These are phyloP conservation scores for Scheffersomyces coipomensis DNA, from an alignment of 805 yeast species.

Conservation along the genomic window DNA sequence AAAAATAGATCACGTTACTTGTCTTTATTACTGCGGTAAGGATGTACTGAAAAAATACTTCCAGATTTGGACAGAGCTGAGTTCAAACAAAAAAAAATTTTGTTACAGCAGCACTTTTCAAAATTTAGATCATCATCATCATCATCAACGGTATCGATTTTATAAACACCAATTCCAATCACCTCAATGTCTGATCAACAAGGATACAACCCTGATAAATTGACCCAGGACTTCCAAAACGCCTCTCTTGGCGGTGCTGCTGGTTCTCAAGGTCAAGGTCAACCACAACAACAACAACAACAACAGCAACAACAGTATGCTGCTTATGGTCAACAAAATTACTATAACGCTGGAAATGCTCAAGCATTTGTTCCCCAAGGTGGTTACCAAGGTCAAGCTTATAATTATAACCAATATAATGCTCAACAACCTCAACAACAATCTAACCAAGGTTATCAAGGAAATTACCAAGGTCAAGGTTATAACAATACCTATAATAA, in stretches of 20 bases:
- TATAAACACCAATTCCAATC: no score
- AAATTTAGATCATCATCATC: no score
- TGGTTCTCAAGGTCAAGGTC: conserved; percentile 11
- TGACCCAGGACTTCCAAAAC: conserved; percentile 44
- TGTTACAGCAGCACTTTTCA: no score
- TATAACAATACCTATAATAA: conserved; percentile 11
- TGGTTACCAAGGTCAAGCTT: conserved; percentile 9
- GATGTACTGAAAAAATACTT: no score
- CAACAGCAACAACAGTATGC: conserved; percentile 7
- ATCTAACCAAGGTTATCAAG: conserved; percentile 20
- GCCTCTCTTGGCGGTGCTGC: conserved; percentile 28
- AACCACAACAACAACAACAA: conserved; percentile 19
- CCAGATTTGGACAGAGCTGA: no score
- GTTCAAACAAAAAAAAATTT: no score
- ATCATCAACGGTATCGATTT: no score
- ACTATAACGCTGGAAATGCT: conserved; percentile 50
- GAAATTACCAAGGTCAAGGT: conserved; percentile 18
- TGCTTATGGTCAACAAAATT: background rate
- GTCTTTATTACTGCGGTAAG: no score
- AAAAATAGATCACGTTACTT: no score
- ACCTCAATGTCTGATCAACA: conserved; percentile 28
- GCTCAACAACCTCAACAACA: conserved; percentile 6
- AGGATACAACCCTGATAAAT: conserved; percentile 37
- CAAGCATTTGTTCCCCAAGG: conserved; percentile 49
- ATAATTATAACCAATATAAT: conserved; percentile 12